Evolutionary conservation across 495 filamentous ascomycete species (phyloP).

Genomic region (Aspergillus conjunctus): DNA sequence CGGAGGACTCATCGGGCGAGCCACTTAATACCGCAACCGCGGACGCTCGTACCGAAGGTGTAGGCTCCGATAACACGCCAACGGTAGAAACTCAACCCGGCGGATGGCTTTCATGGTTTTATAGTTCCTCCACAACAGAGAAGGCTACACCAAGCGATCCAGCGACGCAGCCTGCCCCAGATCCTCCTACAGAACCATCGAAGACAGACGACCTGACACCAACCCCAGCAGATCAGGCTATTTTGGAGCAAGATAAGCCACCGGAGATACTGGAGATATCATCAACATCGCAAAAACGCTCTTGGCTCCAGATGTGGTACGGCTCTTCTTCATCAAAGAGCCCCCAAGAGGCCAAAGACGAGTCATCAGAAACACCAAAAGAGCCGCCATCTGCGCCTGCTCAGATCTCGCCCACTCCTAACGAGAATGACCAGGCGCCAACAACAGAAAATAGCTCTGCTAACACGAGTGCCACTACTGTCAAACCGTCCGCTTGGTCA

Average conservation of each 20-base stretch:
- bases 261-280: constrained; percentile 27
- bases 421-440: constrained; percentile 25
- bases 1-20: constrained; percentile 26
- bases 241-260: constrained; percentile 23
- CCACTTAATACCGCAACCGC: constrained; percentile 14
- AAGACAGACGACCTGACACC: constrained; percentile 20
- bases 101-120: constrained; percentile 64
- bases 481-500: constrained; percentile 73
- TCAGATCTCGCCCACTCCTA: constrained; percentile 20
- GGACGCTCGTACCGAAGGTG: constrained; percentile 15
- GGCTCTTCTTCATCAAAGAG: constrained; percentile 37
- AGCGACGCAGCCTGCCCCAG: constrained; percentile 22
- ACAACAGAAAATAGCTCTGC: constrained; percentile 21
- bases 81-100: constrained; percentile 39
- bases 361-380: constrained; percentile 29
- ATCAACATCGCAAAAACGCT: constrained; percentile 38
- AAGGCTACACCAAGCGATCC: constrained; percentile 18
- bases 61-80: constrained; percentile 17
- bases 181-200: constrained; percentile 23
- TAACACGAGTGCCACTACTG: constrained; percentile 33
- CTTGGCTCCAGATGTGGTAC: constrained; percentile 55
- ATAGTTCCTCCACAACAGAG: constrained; percentile 29
- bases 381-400: constrained; percentile 24
- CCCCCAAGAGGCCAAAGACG: constrained; percentile 28
- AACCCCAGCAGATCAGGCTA: constrained; percentile 22